These are phyloP conservation scores for Xylaria sp. DNA, from an alignment of 2,329 filamentous ascomycete species.

Conservation along the genomic window DNA sequence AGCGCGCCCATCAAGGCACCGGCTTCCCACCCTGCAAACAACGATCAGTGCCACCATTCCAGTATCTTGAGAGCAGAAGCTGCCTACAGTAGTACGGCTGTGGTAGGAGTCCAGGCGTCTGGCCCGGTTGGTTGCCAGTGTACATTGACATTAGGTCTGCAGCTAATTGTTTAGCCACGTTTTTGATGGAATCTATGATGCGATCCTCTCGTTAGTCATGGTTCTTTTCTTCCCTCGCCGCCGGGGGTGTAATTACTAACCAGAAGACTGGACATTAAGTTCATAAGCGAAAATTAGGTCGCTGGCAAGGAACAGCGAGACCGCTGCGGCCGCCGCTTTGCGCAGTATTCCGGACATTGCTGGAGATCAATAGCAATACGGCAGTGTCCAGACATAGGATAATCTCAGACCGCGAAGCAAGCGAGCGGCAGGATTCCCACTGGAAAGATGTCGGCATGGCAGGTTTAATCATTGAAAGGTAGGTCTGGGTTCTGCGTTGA, in stretches of 20 bases:
- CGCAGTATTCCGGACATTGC: constrained; percentile 42
- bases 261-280: constrained; percentile 45
- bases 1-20: constrained; percentile 78
- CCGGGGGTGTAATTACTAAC: constrained; percentile 33
- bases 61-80: neutral
- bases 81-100: constrained; percentile 65
- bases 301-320: constrained; percentile 29
- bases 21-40: constrained; percentile 72
- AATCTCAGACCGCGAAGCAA: neutral
- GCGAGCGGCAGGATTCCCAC: neutral
- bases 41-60: constrained; percentile 24
- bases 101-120: constrained; percentile 63
- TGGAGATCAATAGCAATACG: constrained; percentile 13
- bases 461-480: neutral
- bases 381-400: neutral
- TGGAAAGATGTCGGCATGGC: constrained; percentile 2
- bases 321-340: constrained; percentile 37
- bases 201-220: constrained; percentile 18
- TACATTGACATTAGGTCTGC: constrained; percentile 63
- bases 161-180: constrained; percentile 62
- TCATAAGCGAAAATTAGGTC: constrained; percentile 41
- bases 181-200: constrained; percentile 61
- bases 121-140: constrained; percentile 61
- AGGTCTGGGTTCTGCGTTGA: neutral
- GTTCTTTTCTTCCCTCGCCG: neutral